Evolutionary conservation across 805 yeast species (phyloP), one percentile per base, ranked within the genome.

Genomic region (Zygosaccharomyces lentus): DNA sequence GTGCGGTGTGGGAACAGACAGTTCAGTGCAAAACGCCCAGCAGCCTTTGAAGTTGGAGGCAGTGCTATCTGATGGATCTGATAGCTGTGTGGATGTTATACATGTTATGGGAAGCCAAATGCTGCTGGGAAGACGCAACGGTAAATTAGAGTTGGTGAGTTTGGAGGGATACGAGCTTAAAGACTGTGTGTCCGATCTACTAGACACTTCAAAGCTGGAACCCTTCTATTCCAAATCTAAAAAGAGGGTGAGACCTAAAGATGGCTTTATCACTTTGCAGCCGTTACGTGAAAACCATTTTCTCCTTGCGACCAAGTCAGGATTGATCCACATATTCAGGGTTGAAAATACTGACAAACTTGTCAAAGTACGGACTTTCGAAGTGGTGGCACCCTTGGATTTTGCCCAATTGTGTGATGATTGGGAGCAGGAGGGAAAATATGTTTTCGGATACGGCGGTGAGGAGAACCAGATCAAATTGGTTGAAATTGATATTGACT

Each of bases 371-470:
- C 51, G 48, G 5, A 45, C 61, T 0, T 55, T 55, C 36, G 52
- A 62, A 21, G 54, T 81, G 7, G 67, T 65, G 34, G 80, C 74
- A 2, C 78, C 81, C 6, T 61, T 65, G 19, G 69, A 65, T 13
- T 82, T 34, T 67, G 72, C 46, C 64, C 80, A 30, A 77, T 76
- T 58, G 61, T 57, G 61, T 37, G 69, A 65, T 65, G 9, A 62
- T 55, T 82, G 81, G 3, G 57, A 70, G 16, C 61, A 63, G 6
- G 76, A 78, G 2, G 38, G 40, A 9, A 39, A 43, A 17, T 37
- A 46, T 17, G 62, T 81, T 1, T 79, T 85, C 64, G 96, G 93
- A 1, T 78, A 71, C 57, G 97, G 97, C 29, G 99, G 98, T 24
- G 79, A 87, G 58, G 95, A 89, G 55, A 80, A 80, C 48, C 43